Base-by-base conservation (phyloP, 2,329 filamentous ascomycete species). In the Bertia moriformis region DNA sequence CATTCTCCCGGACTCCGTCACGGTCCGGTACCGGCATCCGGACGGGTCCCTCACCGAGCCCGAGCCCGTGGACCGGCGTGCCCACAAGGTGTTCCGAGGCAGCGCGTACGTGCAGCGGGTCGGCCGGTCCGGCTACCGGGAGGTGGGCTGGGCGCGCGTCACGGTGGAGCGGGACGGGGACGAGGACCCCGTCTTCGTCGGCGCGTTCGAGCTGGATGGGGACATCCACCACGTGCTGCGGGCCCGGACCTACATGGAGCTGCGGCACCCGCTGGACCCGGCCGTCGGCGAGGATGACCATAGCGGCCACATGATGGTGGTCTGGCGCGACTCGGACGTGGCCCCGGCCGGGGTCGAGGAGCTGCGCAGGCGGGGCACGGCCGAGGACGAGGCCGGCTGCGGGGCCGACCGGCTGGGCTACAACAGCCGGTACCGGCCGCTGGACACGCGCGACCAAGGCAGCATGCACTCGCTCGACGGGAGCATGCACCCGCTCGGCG, bases 311-410 rank as follows among this genome's bases (percentile, higher is more conserved):
- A n/a, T n/a, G n/a, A 91, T 98, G 88, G 69, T 95, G 24, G 71
- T 95, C 1, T 96, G 85, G 70, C 75, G 88, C 46, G 88, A 96
- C 53, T 93, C 87, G 19, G 91, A 98, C 56, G 75, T 95, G 51
- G 56, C 63, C 20, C 48, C 50, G 32, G 51, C 51, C n/a, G 57
- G 61, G 27, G 70, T 71, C 40, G 59, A 64, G 17, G 80, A 89
- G 45, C 58, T 91, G 48, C 83, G 76, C 59, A 73, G 83, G 44
- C 66, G 64, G 40, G 42, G 61, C 5, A 49, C 53, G 30, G 52
- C 57, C 19, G 57, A 57, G 14, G 59, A 65, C n/a, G n/a, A n/a
- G n/a, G n/a, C n/a, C 4, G 66, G 69, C 4, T 98, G 91, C 56
- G 66, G 67, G 18, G 77, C 86, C 3, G 86, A 96, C 57, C 59